Percentiles rank a stretch among this genome's conserved stretches.
phyloP scores from a whole-genome alignment of 192 early-diverging fungal species.

The Phlyctochytrium planicorne region DNA sequence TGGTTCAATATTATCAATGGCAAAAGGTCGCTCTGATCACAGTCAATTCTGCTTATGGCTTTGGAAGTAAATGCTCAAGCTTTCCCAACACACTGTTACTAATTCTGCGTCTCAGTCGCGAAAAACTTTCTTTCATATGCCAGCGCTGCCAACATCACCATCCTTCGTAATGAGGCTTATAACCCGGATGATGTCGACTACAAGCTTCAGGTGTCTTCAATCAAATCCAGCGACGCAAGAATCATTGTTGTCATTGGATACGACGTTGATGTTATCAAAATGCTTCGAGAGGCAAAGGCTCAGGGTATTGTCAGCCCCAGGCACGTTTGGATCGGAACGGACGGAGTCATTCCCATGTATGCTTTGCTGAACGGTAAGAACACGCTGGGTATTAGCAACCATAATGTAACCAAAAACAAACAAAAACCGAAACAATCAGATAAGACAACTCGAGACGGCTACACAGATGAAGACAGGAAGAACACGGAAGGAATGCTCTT shows the following conservation, averaged over 20 bases:
- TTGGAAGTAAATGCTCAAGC: neutral
- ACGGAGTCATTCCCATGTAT: constrained; percentile 4
- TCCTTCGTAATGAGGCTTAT: neutral
- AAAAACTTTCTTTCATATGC: neutral
- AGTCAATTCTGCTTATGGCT: neutral
- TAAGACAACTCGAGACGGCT: no score
- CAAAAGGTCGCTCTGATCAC: neutral
- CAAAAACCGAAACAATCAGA: no score
- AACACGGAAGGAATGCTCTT: neutral
- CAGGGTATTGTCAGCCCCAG: neutral
- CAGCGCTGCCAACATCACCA: neutral
- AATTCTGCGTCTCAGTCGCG: neutral
- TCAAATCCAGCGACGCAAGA: neutral
- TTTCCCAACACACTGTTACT: neutral
- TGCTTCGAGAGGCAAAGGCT: neutral
- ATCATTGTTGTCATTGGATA: neutral
- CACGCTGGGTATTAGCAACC: no score
- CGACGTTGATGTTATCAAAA: constrained; percentile 2
- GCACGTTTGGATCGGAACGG: neutral
- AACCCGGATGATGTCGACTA: neutral
- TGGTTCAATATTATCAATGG: neutral
- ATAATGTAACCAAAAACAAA: no score
- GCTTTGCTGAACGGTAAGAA: neutral
- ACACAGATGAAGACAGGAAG: neutral
- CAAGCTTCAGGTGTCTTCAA: neutral